Evolutionary conservation across 2,329 filamentous ascomycete species (phyloP), one percentile per base, ranked within the genome.

Genomic region (Aspergillus sp.): DNA sequence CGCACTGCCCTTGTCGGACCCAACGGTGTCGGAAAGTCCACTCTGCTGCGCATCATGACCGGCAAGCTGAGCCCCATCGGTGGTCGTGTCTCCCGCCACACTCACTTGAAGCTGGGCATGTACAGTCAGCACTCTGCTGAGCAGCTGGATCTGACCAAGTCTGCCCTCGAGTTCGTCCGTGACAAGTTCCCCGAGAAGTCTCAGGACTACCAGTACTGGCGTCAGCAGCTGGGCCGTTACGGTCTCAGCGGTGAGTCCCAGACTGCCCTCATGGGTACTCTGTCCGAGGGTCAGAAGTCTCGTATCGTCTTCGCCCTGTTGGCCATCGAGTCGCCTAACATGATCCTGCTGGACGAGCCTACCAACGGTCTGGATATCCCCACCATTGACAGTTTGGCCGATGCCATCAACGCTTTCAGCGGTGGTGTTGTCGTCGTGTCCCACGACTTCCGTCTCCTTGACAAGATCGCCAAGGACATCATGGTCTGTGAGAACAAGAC

Each of bases 381-480:
- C 30, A 98, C 95, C 57, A 99, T 99, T 73, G 95, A 99, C 83
- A 93, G 90, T 80, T 81, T 99, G 81, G 96, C 95, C 2, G 94
- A 99, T 74, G 95, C 95, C 71, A 99, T 99, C 82, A 96, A 98
- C 75, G 90, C 92, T 62, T 99, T 91, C 79, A 93, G 87, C 67
- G 95, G 95, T 73, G 95, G 96, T 90, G 94, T 98, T 54, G 91
- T 98, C 57, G 94, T 98, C 66, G 95, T 99, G 60, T 96, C 90
- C 72, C 95, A 99, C 90, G 95, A 99, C 80, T 99, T 99, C 87
- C 90, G 94, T 84, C 84, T 99, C 73, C 88, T 99, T 67, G 95
- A 99, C 87, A 97, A 96, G 85, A 98, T 99, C 78, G 95, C 95
- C 71, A 99, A 99, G 86, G 92, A 99, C 79, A 99, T 99, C 80